phyloP scores from a whole-genome alignment of 1,139 yeast genomes.

The Blastobotrys proliferans region DNA sequence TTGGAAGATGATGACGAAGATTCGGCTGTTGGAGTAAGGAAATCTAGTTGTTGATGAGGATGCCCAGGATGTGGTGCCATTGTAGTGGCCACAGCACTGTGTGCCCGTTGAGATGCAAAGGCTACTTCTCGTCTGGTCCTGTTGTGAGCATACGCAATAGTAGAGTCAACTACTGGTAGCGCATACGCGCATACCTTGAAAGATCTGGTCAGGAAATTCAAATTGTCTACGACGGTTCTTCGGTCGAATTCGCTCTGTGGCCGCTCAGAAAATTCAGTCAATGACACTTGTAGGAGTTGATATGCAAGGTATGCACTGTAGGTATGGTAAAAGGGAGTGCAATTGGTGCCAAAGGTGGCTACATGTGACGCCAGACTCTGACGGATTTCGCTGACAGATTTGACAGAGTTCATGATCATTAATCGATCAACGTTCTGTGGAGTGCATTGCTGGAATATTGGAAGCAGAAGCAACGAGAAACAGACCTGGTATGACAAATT shows the following conservation, averaged over 20 bases:
- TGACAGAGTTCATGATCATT: conserved; percentile 3
- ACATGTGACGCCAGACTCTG: conserved; percentile 3
- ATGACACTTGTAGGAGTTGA: conserved; percentile 9
- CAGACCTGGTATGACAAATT: conserved; percentile 10
- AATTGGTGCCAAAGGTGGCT: conserved; percentile 1
- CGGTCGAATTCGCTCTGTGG: conserved; percentile 4
- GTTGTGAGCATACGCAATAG: conserved; percentile 8
- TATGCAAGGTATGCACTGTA: conserved; percentile 11
- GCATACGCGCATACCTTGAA: conserved; percentile 8
- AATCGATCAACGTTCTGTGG: not conserved
- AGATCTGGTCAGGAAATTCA: conserved; percentile 6
- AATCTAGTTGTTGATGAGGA: too few species aligned
- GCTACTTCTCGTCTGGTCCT: conserved; percentile 9
- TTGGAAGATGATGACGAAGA: not conserved
- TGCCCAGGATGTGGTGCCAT: not conserved
- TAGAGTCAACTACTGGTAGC: conserved; percentile 6
- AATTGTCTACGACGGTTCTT: not conserved
- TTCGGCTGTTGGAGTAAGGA: too few species aligned
- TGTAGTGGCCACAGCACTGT: not conserved
- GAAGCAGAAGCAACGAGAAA: conserved; percentile 5
- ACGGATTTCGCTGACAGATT: not conserved
- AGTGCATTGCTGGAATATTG: conserved; percentile 9
- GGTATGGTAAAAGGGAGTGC: conserved; percentile 5
- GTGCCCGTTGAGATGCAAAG: conserved; percentile 5
- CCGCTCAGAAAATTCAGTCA: conserved; percentile 7